A percentile compares a stretch with the other conserved stretches of the same genome.
phyloP scores from a whole-genome alignment of 306 rosid species.

The Begonia masoniana region DNA sequence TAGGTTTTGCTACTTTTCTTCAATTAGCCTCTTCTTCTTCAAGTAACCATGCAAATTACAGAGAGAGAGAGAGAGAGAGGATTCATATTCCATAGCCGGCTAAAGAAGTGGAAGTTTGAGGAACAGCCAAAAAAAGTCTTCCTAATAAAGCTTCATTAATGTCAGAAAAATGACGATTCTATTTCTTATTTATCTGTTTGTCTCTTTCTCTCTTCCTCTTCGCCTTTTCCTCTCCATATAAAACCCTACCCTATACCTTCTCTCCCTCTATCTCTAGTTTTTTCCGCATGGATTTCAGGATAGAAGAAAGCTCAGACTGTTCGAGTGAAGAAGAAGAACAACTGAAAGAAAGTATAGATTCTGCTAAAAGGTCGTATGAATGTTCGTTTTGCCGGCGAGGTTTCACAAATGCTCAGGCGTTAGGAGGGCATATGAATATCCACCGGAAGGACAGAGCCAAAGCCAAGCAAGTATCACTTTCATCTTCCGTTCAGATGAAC shows the following conservation, averaged over 20 bases:
- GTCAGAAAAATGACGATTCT: slow-evolving; percentile 22
- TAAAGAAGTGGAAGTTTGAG: slow-evolving; percentile 24
- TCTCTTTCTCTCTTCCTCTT: slow-evolving; percentile 19
- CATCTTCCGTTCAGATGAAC: slow-evolving; percentile 2
- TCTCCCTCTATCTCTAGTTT: not conserved
- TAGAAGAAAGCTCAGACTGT: slow-evolving; percentile 26
- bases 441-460: not conserved
- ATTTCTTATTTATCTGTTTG: slow-evolving; percentile 22
- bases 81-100: slow-evolving; percentile 50
- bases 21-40: too few relatives aligned
- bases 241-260: slow-evolving; percentile 13
- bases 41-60: too few relatives aligned
- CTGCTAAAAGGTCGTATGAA: slow-evolving; percentile 6
- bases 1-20: too few relatives aligned
- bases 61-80: not conserved
- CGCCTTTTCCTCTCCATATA: slow-evolving; percentile 11
- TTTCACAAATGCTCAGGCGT: not conserved
- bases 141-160: slow-evolving; percentile 21
- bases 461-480: not conserved
- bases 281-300: slow-evolving; percentile 28
- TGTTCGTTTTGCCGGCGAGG: not conserved
- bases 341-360: slow-evolving; percentile 8
- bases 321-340: slow-evolving; percentile 48
- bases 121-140: slow-evolving; percentile 28
- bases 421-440: not conserved